Percentiles rank a stretch among this genome's conserved stretches.
Conservation (phyloP, 225 moss, liverwort and hornwort genomes). For the Climacium dendroides region DNA sequence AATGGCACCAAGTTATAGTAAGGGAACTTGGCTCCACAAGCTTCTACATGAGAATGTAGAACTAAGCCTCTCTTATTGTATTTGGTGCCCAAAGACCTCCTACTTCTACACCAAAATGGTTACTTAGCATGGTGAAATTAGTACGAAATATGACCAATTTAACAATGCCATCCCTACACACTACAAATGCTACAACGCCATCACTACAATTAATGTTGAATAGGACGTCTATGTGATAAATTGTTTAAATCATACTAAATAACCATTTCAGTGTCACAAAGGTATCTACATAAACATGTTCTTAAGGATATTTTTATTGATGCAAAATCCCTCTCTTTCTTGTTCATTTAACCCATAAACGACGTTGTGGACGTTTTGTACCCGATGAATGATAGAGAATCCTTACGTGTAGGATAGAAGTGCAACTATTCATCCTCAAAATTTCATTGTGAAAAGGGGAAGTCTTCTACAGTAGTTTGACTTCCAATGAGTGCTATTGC, state of each 20-base stretch:
- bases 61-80: background rate
- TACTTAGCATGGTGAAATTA: background rate
- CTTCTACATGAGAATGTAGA: background rate
- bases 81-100: background rate
- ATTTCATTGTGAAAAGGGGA: no score
- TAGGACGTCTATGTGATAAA: rapidly evolving
- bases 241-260: background rate
- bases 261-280: background rate
- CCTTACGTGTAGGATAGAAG: no score
- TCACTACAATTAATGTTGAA: background rate
- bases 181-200: background rate
- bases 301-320: rapidly evolving
- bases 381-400: no score
- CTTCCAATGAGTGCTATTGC: no score
- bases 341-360: rapidly evolving
- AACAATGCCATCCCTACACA: rapidly evolving
- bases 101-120: background rate
- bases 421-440: no score
- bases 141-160: background rate
- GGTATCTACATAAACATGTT: background rate
- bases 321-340: background rate
- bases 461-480: no score
- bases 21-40: rapidly evolving
- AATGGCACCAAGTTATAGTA: no score
- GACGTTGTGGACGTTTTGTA: no score